Conservation (phyloP, 2,329 filamentous ascomycete genomes). For the Westerdykella ornata region DNA sequence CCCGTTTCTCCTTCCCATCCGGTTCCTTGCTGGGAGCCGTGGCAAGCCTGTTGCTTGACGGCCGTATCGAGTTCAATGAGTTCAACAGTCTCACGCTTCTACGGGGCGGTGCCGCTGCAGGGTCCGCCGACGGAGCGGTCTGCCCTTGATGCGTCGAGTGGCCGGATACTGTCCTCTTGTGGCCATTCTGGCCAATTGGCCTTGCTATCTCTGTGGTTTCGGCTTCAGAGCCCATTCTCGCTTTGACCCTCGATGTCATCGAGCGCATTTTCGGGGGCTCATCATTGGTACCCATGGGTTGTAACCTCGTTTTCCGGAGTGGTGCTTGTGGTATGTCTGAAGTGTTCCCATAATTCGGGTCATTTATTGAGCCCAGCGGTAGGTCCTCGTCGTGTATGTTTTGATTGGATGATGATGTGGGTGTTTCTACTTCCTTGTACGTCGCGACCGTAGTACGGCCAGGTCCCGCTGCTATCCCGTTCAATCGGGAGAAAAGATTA, state of each 20-base stretch:
- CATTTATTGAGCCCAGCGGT: constrained; percentile 26
- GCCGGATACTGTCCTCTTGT: constrained; percentile 90
- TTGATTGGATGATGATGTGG: constrained; percentile 39
- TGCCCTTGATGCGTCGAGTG: constrained; percentile 48
- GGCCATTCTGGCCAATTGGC: constrained; percentile 47
- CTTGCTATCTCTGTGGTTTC: constrained; percentile 35
- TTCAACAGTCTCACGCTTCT: constrained; percentile 41
- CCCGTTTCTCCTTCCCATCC: constrained; percentile 58
- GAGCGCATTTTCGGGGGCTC: constrained; percentile 35
- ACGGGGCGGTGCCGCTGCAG: constrained; percentile 40
- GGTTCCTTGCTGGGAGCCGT: constrained; percentile 47
- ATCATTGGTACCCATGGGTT: constrained; percentile 29
- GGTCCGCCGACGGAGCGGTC: constrained; percentile 25
- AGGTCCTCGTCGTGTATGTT: constrained; percentile 40
- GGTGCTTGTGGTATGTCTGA: constrained; percentile 47
- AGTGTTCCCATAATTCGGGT: neutral
- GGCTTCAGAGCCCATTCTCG: constrained; percentile 37
- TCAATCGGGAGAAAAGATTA: constrained; percentile 39
- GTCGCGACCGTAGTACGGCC: constrained; percentile 10
- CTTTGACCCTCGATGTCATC: constrained; percentile 36
- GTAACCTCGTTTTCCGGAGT: constrained; percentile 35
- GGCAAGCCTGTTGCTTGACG: constrained; percentile 57
- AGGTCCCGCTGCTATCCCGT: constrained; percentile 35
- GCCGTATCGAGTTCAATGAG: constrained; percentile 56
- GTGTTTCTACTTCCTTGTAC: constrained; percentile 41